Evolutionary conservation across 352 stramenopile species (phyloP).

Genomic region (Phytophthora constricta): DNA sequence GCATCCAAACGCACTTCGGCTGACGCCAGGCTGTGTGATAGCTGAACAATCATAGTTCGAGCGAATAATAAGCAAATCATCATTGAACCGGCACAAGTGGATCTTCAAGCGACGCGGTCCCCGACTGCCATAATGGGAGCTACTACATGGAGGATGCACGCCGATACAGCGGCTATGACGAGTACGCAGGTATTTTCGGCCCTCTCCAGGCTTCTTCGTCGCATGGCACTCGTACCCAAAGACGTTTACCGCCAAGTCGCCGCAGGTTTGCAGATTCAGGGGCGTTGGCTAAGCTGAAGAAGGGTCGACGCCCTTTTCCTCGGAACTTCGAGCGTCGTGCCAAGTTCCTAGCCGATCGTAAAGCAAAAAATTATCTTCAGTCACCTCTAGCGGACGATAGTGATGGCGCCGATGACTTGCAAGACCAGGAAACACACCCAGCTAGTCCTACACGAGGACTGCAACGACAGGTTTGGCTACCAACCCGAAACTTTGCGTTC

Average conservation of each 20-base stretch:
- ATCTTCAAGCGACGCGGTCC: conserved; percentile 21
- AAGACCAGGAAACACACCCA: conserved; percentile 26
- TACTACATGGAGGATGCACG: conserved; percentile 27
- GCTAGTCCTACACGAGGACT: conserved; percentile 15
- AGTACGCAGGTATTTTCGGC: conserved; percentile 71
- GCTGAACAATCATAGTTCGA: neutral
- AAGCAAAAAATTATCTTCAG: conserved; percentile 7
- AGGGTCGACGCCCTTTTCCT: conserved; percentile 10
- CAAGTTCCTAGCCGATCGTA: conserved; percentile 32
- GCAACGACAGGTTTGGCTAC: conserved; percentile 67
- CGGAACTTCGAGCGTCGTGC: conserved; percentile 34
- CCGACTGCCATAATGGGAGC: too few relatives aligned
- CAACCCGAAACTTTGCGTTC: conserved; percentile 77
- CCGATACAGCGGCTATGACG: conserved; percentile 57
- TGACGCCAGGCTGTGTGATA: conserved; percentile 12
- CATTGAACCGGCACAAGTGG: conserved; percentile 24
- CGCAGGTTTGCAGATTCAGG: conserved; percentile 4
- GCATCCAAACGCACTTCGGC: conserved; percentile 15
- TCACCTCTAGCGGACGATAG: conserved; percentile 2
- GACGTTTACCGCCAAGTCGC: neutral
- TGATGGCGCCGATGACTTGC: conserved; percentile 17
- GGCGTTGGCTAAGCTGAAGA: conserved; percentile 4
- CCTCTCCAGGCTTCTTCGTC: conserved; percentile 40
- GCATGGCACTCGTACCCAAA: neutral
- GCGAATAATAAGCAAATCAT: conserved; percentile 3